These are phyloP conservation scores for Ogataea pilisensis DNA, from an alignment of 805 yeast genomes.

Conservation along the genomic window DNA sequence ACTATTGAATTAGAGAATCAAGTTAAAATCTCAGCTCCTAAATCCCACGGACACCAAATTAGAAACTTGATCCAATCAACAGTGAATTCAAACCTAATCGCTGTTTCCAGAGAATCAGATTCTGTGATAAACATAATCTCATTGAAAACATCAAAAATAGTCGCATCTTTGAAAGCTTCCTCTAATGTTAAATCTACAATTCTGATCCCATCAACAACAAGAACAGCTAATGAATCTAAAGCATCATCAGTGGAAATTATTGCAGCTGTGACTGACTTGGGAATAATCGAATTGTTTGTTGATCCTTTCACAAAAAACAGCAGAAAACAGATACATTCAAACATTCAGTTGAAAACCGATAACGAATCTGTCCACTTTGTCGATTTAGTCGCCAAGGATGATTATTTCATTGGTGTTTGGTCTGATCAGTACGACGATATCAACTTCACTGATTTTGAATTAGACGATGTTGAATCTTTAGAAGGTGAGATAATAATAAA, in stretches of 20 bases:
- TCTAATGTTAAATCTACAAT: slow-evolving; percentile 30
- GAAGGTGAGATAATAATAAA: slow-evolving; percentile 17
- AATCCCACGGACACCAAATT: slow-evolving; percentile 32
- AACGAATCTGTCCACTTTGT: slow-evolving; percentile 12
- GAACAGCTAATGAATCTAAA: too few relatives aligned
- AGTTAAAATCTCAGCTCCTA: slow-evolving; percentile 31
- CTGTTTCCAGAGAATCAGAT: slow-evolving; percentile 30
- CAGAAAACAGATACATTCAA: slow-evolving; percentile 16
- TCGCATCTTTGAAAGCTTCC: slow-evolving; percentile 33
- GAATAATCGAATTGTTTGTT: slow-evolving; percentile 24
- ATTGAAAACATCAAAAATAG: slow-evolving; percentile 23
- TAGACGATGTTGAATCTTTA: slow-evolving; percentile 27
- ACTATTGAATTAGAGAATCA: slow-evolving; percentile 23
- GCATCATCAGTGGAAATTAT: not conserved
- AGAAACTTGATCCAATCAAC: slow-evolving; percentile 33
- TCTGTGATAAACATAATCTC: slow-evolving; percentile 33
- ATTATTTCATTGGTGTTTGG: slow-evolving; percentile 21
- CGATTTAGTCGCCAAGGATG: slow-evolving; percentile 5
- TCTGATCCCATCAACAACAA: slow-evolving; percentile 20
- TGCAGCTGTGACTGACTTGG: slow-evolving; percentile 16
- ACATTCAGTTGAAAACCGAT: slow-evolving; percentile 15
- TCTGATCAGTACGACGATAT: slow-evolving; percentile 23
- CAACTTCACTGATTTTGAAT: slow-evolving; percentile 28
- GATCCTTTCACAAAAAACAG: slow-evolving; percentile 17
- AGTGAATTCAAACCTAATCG: slow-evolving; percentile 30